A percentile compares a stretch with the other conserved stretches of the same genome.
These are phyloP conservation scores for Neurospora terricola DNA, from an alignment of 495 filamentous ascomycete genomes.

Conservation along the genomic window DNA sequence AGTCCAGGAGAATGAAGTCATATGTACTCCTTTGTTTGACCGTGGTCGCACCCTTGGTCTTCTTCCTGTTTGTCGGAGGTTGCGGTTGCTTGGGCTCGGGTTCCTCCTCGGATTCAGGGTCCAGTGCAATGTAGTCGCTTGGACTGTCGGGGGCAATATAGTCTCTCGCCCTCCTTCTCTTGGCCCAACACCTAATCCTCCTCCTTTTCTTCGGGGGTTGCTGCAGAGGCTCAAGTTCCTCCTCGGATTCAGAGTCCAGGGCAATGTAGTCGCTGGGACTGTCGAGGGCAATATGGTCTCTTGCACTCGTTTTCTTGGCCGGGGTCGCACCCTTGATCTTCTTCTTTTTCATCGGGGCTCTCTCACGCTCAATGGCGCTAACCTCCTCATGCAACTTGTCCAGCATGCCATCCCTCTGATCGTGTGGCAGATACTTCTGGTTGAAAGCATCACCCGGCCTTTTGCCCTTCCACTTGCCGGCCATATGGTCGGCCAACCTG, in stretches of 20 bases:
- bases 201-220: no score
- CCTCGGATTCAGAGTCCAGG: background rate
- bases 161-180: no score
- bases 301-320: background rate
- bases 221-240: no score
- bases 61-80: no score
- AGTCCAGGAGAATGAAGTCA: no score
- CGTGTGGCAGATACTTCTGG: background rate
- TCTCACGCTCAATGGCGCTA: background rate
- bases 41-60: no score
- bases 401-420: background rate
- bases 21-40: no score
- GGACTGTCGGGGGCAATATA: no score
- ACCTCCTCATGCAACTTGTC: background rate
- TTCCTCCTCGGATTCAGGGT: background rate
- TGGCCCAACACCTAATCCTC: no score
- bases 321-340: background rate
- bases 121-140: no score
- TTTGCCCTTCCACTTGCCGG: background rate
- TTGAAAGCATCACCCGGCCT: background rate
- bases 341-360: background rate
- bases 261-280: background rate
- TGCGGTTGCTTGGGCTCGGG: background rate
- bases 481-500: background rate
- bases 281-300: background rate